Conservation (phyloP, 345 rosid genomes). For the Eucalyptus urophylla region DNA sequence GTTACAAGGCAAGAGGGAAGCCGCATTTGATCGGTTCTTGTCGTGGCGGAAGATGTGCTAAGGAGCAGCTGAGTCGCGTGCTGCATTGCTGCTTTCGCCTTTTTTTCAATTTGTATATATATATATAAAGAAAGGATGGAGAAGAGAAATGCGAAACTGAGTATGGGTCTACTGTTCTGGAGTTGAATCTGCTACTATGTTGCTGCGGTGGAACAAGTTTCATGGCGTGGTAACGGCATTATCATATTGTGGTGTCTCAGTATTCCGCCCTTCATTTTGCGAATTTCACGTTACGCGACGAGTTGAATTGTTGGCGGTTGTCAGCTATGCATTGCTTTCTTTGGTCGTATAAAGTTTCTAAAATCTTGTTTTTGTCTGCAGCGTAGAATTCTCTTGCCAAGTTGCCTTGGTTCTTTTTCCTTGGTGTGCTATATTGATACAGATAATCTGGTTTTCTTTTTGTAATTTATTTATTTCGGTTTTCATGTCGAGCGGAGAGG, state of each 20-base stretch:
- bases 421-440: background rate
- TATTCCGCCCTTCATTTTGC: background rate
- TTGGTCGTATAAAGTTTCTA: background rate
- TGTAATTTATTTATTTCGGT: background rate
- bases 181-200: background rate
- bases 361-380: background rate
- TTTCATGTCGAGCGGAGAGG: background rate
- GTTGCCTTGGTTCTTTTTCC: background rate
- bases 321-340: background rate
- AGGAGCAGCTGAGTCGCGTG: background rate
- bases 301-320: background rate
- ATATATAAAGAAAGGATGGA: background rate
- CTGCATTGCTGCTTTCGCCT: background rate
- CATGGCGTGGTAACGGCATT: background rate
- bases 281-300: background rate
- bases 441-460: background rate
- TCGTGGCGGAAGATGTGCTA: background rate
- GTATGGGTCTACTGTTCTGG: background rate
- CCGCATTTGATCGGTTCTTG: background rate
- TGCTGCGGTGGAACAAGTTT: background rate
- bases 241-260: background rate
- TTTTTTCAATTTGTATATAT: background rate
- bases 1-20: background rate
- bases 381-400: background rate
- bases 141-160: background rate